Conservation (phyloP, 1,139 yeast species). For the Yamadazyma aaseri region DNA sequence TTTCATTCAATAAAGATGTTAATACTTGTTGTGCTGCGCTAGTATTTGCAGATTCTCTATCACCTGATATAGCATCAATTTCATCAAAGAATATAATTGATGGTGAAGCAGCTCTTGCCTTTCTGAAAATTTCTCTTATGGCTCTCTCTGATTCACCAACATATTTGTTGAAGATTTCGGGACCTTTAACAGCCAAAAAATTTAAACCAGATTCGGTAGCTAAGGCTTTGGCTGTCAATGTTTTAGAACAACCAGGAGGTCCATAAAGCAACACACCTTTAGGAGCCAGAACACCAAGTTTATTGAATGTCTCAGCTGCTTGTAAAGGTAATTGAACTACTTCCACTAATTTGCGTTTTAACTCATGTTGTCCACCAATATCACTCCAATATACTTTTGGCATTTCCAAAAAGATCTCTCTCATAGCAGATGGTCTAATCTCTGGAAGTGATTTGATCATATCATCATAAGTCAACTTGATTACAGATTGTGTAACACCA, state of each 20-base stretch:
- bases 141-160: constrained; percentile 94
- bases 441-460: constrained; percentile 68
- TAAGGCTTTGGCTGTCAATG: constrained; percentile 88
- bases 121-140: constrained; percentile 82
- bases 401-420: constrained; percentile 90
- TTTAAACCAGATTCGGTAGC: constrained; percentile 95
- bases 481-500: constrained; percentile 20
- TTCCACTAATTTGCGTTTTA: constrained; percentile 77
- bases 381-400: constrained; percentile 94
- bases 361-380: constrained; percentile 89
- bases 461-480: constrained; percentile 46
- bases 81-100: constrained; percentile 93
- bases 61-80: constrained; percentile 85
- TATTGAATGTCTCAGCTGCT: constrained; percentile 72
- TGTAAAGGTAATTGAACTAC: constrained; percentile 90
- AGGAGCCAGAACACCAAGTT: constrained; percentile 85
- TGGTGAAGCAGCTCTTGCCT: constrained; percentile 92
- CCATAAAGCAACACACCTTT: constrained; percentile 89
- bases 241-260: constrained; percentile 96
- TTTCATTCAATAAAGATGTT: constrained; percentile 86
- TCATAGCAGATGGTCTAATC: constrained; percentile 93
- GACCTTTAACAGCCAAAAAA: constrained; percentile 92
- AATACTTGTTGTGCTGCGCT: constrained; percentile 84
- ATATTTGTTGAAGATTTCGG: constrained; percentile 88
- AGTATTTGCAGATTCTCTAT: constrained; percentile 58